Evolutionary conservation across 2,329 filamentous ascomycete species (phyloP).

Genomic region (Fusarium phyllophilum): DNA sequence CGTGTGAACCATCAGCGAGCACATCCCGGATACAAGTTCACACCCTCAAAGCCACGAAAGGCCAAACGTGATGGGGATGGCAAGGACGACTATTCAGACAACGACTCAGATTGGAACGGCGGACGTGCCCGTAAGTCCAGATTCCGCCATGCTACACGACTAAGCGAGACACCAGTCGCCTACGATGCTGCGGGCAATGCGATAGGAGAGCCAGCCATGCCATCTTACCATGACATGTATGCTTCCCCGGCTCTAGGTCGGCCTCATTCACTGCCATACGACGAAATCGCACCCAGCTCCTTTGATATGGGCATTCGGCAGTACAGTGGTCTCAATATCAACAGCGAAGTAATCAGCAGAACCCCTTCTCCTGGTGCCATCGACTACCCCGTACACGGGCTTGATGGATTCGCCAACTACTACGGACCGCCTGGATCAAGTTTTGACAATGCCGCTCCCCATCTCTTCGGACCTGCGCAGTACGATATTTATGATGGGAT

Average conservation of each 20-base stretch:
- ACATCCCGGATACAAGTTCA: slow-evolving; percentile 94
- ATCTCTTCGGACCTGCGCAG: slow-evolving; percentile 12
- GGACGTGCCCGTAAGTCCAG: slow-evolving; percentile 18
- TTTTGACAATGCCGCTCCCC: slow-evolving; percentile 6
- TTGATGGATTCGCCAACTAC: slow-evolving; percentile 26
- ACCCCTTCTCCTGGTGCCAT: slow-evolving; percentile 33
- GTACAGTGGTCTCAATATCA: slow-evolving; percentile 13
- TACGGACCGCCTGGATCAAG: slow-evolving; percentile 10
- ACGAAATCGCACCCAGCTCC: slow-evolving; percentile 17
- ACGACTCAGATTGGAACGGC: slow-evolving; percentile 39
- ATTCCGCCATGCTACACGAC: slow-evolving; percentile 24
- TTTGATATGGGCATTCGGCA: slow-evolving; percentile 24
- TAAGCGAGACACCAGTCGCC: slow-evolving; percentile 30
- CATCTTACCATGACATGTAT: slow-evolving; percentile 28
- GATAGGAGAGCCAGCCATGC: slow-evolving; percentile 4
- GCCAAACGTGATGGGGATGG: slow-evolving; percentile 48
- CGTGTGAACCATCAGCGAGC: slow-evolving; percentile 85
- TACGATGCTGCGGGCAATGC: slow-evolving; percentile 18
- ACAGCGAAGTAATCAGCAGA: slow-evolving; percentile 25
- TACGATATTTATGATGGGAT: slow-evolving; percentile 27
- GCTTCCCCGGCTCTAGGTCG: slow-evolving; percentile 20
- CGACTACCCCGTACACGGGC: slow-evolving; percentile 25
- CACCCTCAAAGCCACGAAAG: slow-evolving; percentile 75
- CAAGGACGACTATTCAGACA: slow-evolving; percentile 30
- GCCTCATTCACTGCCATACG: slow-evolving; percentile 23